phyloP scores from a whole-genome alignment of 345 rosid genomes.

The Populus simonii region DNA sequence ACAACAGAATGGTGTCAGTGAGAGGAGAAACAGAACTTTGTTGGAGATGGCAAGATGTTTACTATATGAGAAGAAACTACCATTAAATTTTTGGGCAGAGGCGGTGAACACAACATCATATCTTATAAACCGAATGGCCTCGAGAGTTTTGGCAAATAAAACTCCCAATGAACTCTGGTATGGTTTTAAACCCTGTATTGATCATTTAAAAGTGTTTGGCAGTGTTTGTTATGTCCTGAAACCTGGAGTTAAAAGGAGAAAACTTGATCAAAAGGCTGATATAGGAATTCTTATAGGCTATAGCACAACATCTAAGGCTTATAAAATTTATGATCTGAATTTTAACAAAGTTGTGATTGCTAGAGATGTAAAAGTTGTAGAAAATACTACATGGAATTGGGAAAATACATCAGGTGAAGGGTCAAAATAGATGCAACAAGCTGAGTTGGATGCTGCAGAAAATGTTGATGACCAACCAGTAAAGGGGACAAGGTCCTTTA shows the following conservation, averaged over 20 bases:
- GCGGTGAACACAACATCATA: too few relatives aligned
- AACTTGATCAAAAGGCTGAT: too few relatives aligned
- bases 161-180: too few relatives aligned
- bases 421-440: fast-evolving
- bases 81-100: fast-evolving
- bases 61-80: neutral
- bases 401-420: fast-evolving
- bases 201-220: too few relatives aligned
- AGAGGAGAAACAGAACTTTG: neutral
- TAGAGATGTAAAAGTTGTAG: too few relatives aligned
- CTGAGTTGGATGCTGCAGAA: neutral
- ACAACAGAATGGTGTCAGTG: neutral
- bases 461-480: neutral
- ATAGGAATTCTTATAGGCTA: neutral
- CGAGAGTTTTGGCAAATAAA: fast-evolving
- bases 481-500: neutral
- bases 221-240: too few relatives aligned
- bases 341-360: too few relatives aligned
- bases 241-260: neutral
- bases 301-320: fast-evolving
- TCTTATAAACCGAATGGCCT: too few relatives aligned
- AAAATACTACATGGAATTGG: too few relatives aligned
- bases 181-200: neutral
- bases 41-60: neutral
- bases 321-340: too few relatives aligned